A percentile compares a stretch with the other conserved stretches of the same genome.
These are phyloP conservation scores for Dendrobium chrysotoxum DNA, from an alignment of 106 monocot genomes.

Conservation along the genomic window DNA sequence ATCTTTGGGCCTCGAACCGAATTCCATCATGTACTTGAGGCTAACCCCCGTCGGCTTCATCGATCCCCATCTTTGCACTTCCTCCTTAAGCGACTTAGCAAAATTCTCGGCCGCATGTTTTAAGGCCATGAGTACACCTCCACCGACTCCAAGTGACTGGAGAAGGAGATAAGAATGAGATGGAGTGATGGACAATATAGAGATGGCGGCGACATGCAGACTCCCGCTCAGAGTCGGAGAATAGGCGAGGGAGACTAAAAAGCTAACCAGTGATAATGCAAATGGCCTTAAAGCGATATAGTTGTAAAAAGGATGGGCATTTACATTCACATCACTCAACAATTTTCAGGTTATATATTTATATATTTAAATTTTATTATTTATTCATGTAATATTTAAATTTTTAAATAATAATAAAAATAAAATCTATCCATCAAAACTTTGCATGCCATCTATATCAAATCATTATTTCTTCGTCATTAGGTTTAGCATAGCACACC, in stretches of 20 bases:
- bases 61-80: slow-evolving; percentile 67
- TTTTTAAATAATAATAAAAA: too few relatives aligned
- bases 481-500: too few relatives aligned
- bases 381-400: too few relatives aligned
- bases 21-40: slow-evolving; percentile 94
- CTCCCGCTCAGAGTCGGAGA: neutral
- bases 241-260: neutral
- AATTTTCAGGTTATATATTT: too few relatives aligned
- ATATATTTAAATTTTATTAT: too few relatives aligned
- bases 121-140: slow-evolving; percentile 25
- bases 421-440: too few relatives aligned
- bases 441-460: too few relatives aligned
- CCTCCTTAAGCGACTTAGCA: slow-evolving; percentile 40
- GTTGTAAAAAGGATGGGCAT: too few relatives aligned
- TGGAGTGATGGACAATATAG: neutral
- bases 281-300: too few relatives aligned
- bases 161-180: neutral
- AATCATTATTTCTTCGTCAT: too few relatives aligned
- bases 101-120: slow-evolving; percentile 51
- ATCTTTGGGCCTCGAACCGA: slow-evolving; percentile 58
- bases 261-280: too few relatives aligned
- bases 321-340: too few relatives aligned
- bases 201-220: neutral
- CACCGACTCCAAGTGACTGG: neutral
- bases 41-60: slow-evolving; percentile 90